Evolutionary conservation across 2,329 filamentous ascomycete species (phyloP).

Genomic region (Trichoderma atroviride): DNA sequence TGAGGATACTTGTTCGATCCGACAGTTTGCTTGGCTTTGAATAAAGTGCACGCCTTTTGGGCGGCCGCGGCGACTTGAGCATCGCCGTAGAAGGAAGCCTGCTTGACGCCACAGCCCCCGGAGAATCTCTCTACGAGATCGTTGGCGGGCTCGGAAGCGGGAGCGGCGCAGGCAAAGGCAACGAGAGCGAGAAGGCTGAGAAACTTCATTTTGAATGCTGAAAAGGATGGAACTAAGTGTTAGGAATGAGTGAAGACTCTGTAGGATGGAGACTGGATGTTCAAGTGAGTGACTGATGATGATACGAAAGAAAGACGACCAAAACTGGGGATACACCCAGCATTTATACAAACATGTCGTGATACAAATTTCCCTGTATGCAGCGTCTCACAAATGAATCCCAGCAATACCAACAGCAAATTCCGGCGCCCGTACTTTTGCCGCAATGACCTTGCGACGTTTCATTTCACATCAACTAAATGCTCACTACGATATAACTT

Average conservation of each 20-base stretch:
- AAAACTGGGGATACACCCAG: background rate
- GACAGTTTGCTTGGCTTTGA: slow-evolving; percentile 30
- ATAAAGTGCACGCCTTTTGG: slow-evolving; percentile 32
- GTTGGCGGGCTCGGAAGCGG: slow-evolving; percentile 28
- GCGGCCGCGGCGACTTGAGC: slow-evolving; percentile 37
- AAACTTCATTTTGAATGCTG: slow-evolving; percentile 33
- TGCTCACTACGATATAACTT: background rate
- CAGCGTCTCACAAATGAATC: background rate
- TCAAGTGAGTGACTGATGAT: background rate
- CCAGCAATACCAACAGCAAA: too few relatives aligned
- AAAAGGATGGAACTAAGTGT: background rate
- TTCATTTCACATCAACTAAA: background rate
- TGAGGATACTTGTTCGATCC: slow-evolving; percentile 42
- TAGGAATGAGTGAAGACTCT: background rate
- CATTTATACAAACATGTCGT: background rate
- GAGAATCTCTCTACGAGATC: background rate
- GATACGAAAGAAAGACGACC: background rate
- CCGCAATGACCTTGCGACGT: background rate
- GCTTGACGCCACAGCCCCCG: slow-evolving; percentile 35
- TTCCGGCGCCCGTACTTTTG: background rate
- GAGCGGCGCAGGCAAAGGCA: slow-evolving; percentile 36
- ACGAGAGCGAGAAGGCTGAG: slow-evolving; percentile 36
- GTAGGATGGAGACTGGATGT: background rate
- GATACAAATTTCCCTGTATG: background rate
- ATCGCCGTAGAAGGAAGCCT: slow-evolving; percentile 34